A percentile compares a stretch with the other conserved stretches of the same genome.
phyloP scores from a whole-genome alignment of 345 rosid genomes.

The Populus euphratica region DNA sequence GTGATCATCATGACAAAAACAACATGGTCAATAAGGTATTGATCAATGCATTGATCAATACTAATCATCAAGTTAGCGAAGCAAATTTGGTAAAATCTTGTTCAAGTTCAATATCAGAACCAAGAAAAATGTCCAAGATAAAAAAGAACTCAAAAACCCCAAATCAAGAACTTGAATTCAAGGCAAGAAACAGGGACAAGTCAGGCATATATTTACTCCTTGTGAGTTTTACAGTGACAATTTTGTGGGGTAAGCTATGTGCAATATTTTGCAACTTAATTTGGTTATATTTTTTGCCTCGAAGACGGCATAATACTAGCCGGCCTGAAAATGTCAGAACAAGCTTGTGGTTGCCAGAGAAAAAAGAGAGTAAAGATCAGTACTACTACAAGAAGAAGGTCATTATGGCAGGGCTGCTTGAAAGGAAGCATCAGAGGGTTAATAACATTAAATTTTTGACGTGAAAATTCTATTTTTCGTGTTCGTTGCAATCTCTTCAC shows the following conservation, averaged over 20 bases:
- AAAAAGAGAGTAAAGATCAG: background rate
- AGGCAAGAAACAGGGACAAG: constrained; percentile 4
- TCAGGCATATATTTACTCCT: constrained; percentile 15
- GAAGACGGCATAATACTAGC: background rate
- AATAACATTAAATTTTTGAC: constrained; percentile 29
- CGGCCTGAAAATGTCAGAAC: background rate
- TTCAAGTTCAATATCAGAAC: constrained; percentile 11
- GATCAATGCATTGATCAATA: background rate
- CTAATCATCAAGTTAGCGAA: background rate
- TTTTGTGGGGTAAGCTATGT: constrained; percentile 37
- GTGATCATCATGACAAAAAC: background rate
- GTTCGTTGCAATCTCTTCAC: background rate
- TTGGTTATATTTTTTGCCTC: constrained; percentile 27
- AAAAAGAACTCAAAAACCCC: background rate
- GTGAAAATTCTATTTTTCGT: constrained; percentile 15
- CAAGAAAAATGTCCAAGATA: background rate
- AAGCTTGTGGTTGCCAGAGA: background rate
- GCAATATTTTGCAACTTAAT: constrained; percentile 39
- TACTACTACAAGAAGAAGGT: constrained; percentile 18
- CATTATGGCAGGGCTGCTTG: constrained; percentile 32
- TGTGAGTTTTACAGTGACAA: constrained; percentile 24
- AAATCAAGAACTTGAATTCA: constrained; percentile 2
- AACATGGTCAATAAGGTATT: background rate
- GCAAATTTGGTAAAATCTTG: background rate
- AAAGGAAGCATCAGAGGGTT: constrained; percentile 21